A percentile compares a stretch with the other conserved stretches of the same genome.
Conservation (phyloP, 202 grass and related monocot species). For the Setaria italica region DNA sequence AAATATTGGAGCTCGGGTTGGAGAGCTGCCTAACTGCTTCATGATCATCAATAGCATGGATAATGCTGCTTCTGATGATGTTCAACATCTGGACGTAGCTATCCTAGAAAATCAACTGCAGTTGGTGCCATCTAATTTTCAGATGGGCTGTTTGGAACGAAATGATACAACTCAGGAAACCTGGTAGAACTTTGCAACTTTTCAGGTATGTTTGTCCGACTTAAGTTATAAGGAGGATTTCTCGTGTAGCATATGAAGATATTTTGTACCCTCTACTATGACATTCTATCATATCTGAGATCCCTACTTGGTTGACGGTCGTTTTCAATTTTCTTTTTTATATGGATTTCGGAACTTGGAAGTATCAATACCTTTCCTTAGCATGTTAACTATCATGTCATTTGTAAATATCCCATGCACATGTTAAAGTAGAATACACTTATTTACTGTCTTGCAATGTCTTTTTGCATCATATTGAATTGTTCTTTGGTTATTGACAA, state of each 20-base stretch:
- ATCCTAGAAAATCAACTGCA: slow-evolving; percentile 29
- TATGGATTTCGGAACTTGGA: neutral
- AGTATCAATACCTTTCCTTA: neutral
- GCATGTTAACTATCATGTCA: neutral
- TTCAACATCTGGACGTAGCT: neutral
- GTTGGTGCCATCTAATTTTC: slow-evolving; percentile 32
- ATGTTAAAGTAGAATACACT: slow-evolving; percentile 15
- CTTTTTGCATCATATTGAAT: neutral
- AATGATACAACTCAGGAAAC: slow-evolving; percentile 21
- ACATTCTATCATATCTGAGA: slow-evolving; percentile 2
- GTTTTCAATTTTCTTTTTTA: too few species aligned
- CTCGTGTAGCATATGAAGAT: slow-evolving; percentile 4
- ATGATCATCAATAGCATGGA: slow-evolving; percentile 31
- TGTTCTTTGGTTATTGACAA: slow-evolving; percentile 18
- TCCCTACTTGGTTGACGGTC: neutral
- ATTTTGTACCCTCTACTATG: neutral
- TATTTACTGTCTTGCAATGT: slow-evolving; percentile 7
- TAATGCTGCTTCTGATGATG: slow-evolving; percentile 19
- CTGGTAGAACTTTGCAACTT: slow-evolving; percentile 76
- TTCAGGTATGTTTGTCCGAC: slow-evolving; percentile 62
- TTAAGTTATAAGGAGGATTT: slow-evolving; percentile 1
- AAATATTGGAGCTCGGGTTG: slow-evolving; percentile 74
- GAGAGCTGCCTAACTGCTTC: slow-evolving; percentile 66
- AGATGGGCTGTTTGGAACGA: slow-evolving; percentile 40
- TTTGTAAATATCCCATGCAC: neutral